Evolutionary conservation across 2,329 filamentous ascomycete genomes (phyloP), one percentile per base, ranked within the genome.

Genomic region (Pyrenophora teres): DNA sequence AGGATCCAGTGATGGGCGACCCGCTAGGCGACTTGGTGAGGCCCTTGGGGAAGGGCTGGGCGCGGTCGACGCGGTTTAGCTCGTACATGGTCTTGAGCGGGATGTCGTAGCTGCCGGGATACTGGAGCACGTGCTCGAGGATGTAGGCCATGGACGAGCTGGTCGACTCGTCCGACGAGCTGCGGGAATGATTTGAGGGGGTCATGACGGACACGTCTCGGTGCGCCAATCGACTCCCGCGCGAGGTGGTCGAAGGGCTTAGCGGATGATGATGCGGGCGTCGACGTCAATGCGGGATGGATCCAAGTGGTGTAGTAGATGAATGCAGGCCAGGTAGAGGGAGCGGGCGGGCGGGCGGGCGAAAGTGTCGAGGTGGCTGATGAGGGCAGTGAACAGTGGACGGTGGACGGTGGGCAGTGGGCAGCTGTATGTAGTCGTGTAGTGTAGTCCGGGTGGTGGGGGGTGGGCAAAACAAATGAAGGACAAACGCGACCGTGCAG

Each of bases 71-170:
- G 55, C 81, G 84, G 66, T 88, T 88, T 69, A 88, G 77, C 21
- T 81, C 81, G 74, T 87, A 87, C 82, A 87, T 87, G 56, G 83
- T 87, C 50, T 85, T 81, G 23, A 88, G 77, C 16, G 85, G 85
- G 27, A 87, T 83, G 63, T 87, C 85, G 65, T 87, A 87, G 60
- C 78, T 82, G 62, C 78, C 80, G 7, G 84, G 83, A 65, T 87
- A 85, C 51, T 81, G 80, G 46, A 86, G 73, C 50, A 85, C 77
- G 67, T 75, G 72, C 50, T 75, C 73, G 48, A 75, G 67, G 42
- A 74, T 69, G 65, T 73, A 74, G 19, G 71, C 67, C 41, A 65
- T 62, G 19, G 62, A 59, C 15, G 70, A 66, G 39, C 56, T 56
- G 37, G 56, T 70, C 31, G 69, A 65, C 61, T 73, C 68, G 32